phyloP scores from a whole-genome alignment of 768 basidiomycete genomes.

The Leccinum olivaceopallidum region DNA sequence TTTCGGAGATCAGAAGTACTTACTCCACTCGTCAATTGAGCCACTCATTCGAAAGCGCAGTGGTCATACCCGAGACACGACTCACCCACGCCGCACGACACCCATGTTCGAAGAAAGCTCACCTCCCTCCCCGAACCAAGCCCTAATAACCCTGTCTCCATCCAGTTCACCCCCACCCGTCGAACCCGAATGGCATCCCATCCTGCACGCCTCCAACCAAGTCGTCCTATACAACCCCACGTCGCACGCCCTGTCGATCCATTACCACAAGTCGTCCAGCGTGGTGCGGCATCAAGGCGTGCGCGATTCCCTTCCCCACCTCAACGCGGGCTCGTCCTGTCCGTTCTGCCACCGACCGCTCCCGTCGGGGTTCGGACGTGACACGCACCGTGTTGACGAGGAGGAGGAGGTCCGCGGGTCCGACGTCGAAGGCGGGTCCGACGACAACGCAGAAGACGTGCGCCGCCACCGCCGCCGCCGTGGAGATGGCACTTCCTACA shows the following conservation, averaged over 20 bases:
- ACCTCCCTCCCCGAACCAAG: constrained; percentile 33
- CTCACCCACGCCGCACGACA: not conserved
- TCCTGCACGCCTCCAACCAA: constrained; percentile 81
- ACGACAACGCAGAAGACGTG: constrained; percentile 27
- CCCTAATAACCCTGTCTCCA: constrained; percentile 30
- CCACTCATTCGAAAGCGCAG: too few relatives aligned
- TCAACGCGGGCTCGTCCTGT: constrained; percentile 42
- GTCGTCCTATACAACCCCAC: constrained; percentile 87
- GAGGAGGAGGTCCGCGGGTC: not conserved
- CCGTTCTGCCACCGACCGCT: constrained; percentile 75
- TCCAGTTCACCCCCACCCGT: not conserved
- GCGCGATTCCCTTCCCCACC: constrained; percentile 14
- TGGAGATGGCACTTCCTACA: constrained; percentile 42
- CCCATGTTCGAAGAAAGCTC: constrained; percentile 26
- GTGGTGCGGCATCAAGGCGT: not conserved
- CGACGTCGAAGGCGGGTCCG: not conserved
- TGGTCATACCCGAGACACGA: not conserved
- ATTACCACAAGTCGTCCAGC: constrained; percentile 30
- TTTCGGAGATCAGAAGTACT: not conserved
- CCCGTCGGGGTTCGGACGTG: constrained; percentile 42
- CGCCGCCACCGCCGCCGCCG: constrained; percentile 21
- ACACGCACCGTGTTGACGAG: constrained; percentile 6
- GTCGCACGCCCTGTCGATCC: constrained; percentile 78
- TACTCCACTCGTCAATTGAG: too few relatives aligned
- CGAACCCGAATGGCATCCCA: constrained; percentile 66